Base-by-base conservation (phyloP, 2,329 filamentous ascomycete species). In the Aspergillus sp. region DNA sequence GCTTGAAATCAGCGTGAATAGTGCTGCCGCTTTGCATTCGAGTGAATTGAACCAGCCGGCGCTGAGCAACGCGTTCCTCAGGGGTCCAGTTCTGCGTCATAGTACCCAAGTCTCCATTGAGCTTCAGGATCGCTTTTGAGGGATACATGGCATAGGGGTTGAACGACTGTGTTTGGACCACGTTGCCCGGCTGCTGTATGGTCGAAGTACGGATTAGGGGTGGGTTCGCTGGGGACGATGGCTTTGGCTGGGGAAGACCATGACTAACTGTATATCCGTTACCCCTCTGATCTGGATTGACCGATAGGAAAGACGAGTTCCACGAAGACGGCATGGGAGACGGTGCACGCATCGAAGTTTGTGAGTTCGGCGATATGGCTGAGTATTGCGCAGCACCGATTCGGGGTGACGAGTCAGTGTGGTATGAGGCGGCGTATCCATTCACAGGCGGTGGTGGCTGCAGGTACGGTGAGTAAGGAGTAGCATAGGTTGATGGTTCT, bases 11-110 rank as follows among this genome's bases (percentile, higher is more conserved):
- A 14, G 91, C 86, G 35, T 87, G 88, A 56, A 98, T 88, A 4
- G 89, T 91, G 70, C 89, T 93, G 27, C 91, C 92, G 35, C 82
- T 82, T 75, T 98, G 93, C 59, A 85, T 86, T 67, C 95, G 88
- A 66, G 84, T 88, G 78, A 99, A 99, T 66, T 93, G 86, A 17
- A 99, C 93, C 39, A 99, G 87, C 37, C 95, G 86, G 47, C 95
- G 84, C 67, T 90, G 89, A 53, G 87, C 86, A 39, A 88, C 84
- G 77, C 86, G 87, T 73, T 99, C 95, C 62, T 96, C 91, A 27
- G 82, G 77, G 1, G 86, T 88, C 95, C 95, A 99, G 61, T 87
- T 84, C 61, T 89, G 84, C 0, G 87, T 87, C 93, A 98, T 97
- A 7, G 82, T 79, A 52, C 92, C 87, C 48, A 99, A 82, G 68